Base-by-base conservation (phyloP, 805 yeast species). In the Candida caryicola region DNA sequence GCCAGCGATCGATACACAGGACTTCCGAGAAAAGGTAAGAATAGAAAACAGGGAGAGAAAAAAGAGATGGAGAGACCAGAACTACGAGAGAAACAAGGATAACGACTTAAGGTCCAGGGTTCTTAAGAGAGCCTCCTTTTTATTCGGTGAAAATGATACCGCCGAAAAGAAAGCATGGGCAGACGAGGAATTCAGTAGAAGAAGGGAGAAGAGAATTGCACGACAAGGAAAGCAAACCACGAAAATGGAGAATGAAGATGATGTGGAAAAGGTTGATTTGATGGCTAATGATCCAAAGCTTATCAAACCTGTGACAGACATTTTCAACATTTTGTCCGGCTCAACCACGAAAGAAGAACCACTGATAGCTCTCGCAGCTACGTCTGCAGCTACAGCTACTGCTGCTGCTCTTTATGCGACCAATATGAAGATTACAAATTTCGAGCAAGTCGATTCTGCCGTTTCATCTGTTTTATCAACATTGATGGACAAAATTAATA, bases 51-150 rank as follows among this genome's bases (percentile, higher is more conserved):
- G 95, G 33, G 85, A 80, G 37, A 67, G 95, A 15, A 87, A 87
- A 64, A 81, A 84, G 62, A 75, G 77, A 47, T 87, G 95, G 95
- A 71, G 95, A 52, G 90, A 80, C 46, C 81, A 77, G 18, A 88
- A 91, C 54, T 74, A 77, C 6, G 82, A 82, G 43, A 72, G 93
- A 47, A 90, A 90, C 59, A 82, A 86, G 64, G 96, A 89, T 57
- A 83, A 87, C 51, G 98, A 91, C 55, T 66, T 91, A 38, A 72
- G 95, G 36, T 78, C 85, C 0, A 69, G 98, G 39, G 81, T 91
- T 15, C 73, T 76, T 46, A 82, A 82, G 47, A 69, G 93, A 29
- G 96, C 97, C 0, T 68, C 64, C 27, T 63, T 61, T 14, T 62
- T 82, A 48, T 89, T 78, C 62, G 93, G 95, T 1, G 74, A 69